These are phyloP conservation scores for Mucor sp. DNA, from an alignment of 371 early-diverging fungal genomes.

Conservation along the genomic window DNA sequence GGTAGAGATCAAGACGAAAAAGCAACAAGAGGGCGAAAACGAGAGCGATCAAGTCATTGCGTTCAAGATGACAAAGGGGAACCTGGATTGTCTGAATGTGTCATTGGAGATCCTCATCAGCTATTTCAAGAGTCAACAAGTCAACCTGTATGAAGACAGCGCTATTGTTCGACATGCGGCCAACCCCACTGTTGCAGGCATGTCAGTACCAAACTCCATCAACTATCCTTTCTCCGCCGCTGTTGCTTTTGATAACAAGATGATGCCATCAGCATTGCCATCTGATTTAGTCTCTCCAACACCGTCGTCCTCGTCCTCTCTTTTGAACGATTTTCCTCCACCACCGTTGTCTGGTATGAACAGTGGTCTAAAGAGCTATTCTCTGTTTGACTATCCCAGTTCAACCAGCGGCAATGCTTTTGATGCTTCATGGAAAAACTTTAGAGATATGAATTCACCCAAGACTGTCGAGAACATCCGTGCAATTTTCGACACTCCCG, in stretches of 20 bases:
- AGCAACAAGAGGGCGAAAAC: background rate
- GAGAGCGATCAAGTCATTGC: constrained; percentile 17
- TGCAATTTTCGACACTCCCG: constrained; percentile 42
- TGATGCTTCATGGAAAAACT: constrained; percentile 43
- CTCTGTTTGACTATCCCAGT: constrained; percentile 27
- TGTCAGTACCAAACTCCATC: background rate
- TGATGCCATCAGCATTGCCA: constrained; percentile 10
- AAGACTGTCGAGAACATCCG: constrained; percentile 42
- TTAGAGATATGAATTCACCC: constrained; percentile 44
- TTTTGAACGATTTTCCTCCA: constrained; percentile 14
- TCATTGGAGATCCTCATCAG: constrained; percentile 19
- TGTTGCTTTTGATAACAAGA: constrained; percentile 11
- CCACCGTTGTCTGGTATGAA: constrained; percentile 9
- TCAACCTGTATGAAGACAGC: constrained; percentile 22
- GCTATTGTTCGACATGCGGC: constrained; percentile 13
- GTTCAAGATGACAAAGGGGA: constrained; percentile 18
- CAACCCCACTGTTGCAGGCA: background rate
- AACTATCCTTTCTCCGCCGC: background rate
- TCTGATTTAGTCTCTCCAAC: constrained; percentile 24
- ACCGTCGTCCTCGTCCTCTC: constrained; percentile 20
- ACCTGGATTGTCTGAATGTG: constrained; percentile 18
- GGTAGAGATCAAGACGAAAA: constrained; percentile 2
- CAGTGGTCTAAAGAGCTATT: constrained; percentile 21
- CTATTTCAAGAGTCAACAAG: constrained; percentile 25
- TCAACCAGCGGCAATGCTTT: constrained; percentile 21